Percentiles rank a stretch among this genome's conserved stretches.
These are phyloP conservation scores for Ogataea populi-albae DNA, from an alignment of 805 yeast species.

Conservation along the genomic window DNA sequence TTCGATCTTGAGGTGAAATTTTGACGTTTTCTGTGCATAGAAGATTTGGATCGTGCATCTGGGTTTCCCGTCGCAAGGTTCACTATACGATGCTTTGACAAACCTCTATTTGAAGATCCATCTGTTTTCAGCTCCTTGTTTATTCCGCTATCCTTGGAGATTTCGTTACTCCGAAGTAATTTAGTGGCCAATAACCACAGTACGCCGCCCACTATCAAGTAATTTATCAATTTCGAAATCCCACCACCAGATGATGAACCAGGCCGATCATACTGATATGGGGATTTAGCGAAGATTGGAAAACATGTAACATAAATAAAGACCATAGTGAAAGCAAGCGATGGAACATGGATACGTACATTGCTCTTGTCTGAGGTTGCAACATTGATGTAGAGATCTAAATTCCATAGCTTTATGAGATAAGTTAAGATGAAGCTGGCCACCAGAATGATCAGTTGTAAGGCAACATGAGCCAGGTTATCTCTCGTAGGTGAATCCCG, in stretches of 20 bases:
- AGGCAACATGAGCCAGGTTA: conserved; percentile 11
- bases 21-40: too few relatives aligned
- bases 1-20: too few relatives aligned
- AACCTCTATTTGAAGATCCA: too few relatives aligned
- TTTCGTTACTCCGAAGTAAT: too few relatives aligned
- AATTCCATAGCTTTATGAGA: conserved; percentile 22
- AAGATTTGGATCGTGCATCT: too few relatives aligned
- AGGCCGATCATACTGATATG: conserved; percentile 14
- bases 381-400: conserved; percentile 29
- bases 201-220: conserved; percentile 8
- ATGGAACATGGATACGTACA: conserved; percentile 29
- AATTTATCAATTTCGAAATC: conserved; percentile 8
- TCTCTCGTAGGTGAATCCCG: not conserved
- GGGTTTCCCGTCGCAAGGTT: too few relatives aligned
- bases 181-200: conserved; percentile 7
- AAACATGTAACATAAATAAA: conserved; percentile 13
- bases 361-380: conserved; percentile 20
- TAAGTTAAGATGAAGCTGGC: conserved; percentile 7
- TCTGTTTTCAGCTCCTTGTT: too few relatives aligned
- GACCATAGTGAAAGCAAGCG: conserved; percentile 12
- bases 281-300: conserved; percentile 7
- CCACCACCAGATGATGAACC: conserved; percentile 3
- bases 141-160: too few relatives aligned
- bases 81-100: too few relatives aligned
- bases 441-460: conserved; percentile 10